phyloP scores from a whole-genome alignment of 2,329 filamentous ascomycete species.

The Sphaerostilbella broomeana region DNA sequence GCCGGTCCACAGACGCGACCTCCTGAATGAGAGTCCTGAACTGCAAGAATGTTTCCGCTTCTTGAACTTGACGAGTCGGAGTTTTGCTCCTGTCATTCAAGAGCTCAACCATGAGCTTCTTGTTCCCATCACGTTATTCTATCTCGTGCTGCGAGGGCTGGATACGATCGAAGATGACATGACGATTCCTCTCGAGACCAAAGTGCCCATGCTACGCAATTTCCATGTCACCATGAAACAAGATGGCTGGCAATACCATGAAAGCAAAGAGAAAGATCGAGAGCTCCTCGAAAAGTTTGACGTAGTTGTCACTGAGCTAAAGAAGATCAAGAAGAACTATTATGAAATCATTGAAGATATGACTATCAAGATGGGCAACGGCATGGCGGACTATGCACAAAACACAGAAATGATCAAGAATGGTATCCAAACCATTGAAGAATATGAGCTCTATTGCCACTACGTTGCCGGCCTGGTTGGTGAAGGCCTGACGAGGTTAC shows the following conservation, averaged over 20 bases:
- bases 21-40: slow-evolving; percentile 64
- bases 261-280: slow-evolving; percentile 89
- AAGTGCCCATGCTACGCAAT: slow-evolving; percentile 77
- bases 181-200: slow-evolving; percentile 73
- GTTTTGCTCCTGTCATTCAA: slow-evolving; percentile 87
- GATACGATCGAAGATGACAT: slow-evolving; percentile 99
- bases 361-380: slow-evolving; percentile 89
- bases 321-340: slow-evolving; percentile 80
- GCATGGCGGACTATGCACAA: slow-evolving; percentile 92
- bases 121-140: slow-evolving; percentile 84
- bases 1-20: slow-evolving; percentile 77
- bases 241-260: slow-evolving; percentile 86
- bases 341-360: slow-evolving; percentile 86
- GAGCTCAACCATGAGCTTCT: slow-evolving; percentile 93
- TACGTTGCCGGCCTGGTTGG: slow-evolving; percentile 98
- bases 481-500: slow-evolving; percentile 83
- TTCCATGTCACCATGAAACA: slow-evolving; percentile 74
- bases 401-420: slow-evolving; percentile 76
- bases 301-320: slow-evolving; percentile 77
- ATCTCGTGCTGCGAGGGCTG: slow-evolving; percentile 82
- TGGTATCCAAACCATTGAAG: slow-evolving; percentile 73
- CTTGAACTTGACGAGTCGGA: slow-evolving; percentile 82
- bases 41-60: slow-evolving; percentile 80
- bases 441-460: slow-evolving; percentile 96
- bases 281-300: slow-evolving; percentile 91